Percentiles rank a stretch among this genome's conserved stretches.
Conservation (phyloP, 495 filamentous ascomycete genomes). For the Lepraria neglecta region DNA sequence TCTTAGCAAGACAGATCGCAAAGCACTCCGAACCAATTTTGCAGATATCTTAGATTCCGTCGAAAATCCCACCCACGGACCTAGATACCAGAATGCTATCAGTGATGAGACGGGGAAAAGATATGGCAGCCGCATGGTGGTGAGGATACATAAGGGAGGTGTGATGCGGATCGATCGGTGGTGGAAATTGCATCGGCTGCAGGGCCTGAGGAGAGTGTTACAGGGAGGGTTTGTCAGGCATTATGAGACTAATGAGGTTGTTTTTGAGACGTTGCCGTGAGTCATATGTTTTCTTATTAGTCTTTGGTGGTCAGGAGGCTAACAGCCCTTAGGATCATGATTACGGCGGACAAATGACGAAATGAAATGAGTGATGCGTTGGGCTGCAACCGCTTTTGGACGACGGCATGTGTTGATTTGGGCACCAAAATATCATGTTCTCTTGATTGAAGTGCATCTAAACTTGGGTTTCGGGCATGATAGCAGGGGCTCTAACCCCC, state of each 20-base stretch:
- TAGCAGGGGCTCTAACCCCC: too few species aligned
- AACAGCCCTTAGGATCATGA: conserved; percentile 21
- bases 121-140: conserved; percentile 70
- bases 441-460: too few species aligned
- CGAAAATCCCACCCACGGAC: conserved; percentile 67
- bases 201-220: conserved; percentile 67
- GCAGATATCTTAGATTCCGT: conserved; percentile 77
- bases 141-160: conserved; percentile 65
- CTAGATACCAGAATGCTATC: conserved; percentile 64
- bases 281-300: neutral
- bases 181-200: conserved; percentile 78
- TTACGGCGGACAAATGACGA: conserved; percentile 14
- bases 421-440: too few species aligned
- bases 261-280: conserved; percentile 65
- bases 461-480: too few species aligned
- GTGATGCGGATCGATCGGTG: conserved; percentile 79
- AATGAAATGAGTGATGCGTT: neutral
- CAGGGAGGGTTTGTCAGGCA: conserved; percentile 76
- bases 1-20: conserved; percentile 58
- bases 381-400: too few species aligned
- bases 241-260: conserved; percentile 71
- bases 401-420: too few species aligned
- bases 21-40: conserved; percentile 70
- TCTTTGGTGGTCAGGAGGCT: neutral
- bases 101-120: conserved; percentile 64